Base-by-base conservation (phyloP, 129 eudicot genomes). In the Glebionis coronaria region DNA sequence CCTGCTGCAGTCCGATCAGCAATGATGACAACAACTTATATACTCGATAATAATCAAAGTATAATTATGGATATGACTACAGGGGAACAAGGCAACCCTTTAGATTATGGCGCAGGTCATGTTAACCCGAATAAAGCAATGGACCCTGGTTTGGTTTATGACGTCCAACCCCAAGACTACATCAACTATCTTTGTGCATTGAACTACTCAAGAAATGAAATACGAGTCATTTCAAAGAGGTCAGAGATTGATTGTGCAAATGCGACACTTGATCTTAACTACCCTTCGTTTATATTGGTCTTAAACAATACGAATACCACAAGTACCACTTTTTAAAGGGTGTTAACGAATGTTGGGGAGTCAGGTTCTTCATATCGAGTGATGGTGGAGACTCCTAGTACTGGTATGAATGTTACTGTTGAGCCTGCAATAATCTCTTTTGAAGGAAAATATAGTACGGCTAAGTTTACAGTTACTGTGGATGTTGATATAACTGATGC, bases 1-100 rank as follows among this genome's bases (percentile, higher is more conserved):
- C 84, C 84, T 7, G 78, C 81, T 45, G 81, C 81, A 29, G 65
- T 80, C 21, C 74, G 78, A 9, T 75, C 84, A 2, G 80, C 84
- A n/a, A 75, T 80, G 74, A 75, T 75, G 80, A 80, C 84, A 4
- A 75, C 81, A 0, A 81, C 81, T 1, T 19, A 61, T 70, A 58
- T 51, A 11, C 23, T 65, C 0, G 84, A 75, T 23, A 80, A 80
- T n/a, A 40, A 25, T 8, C 27, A 68, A 3, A 54, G 50, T 16
- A 25, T 11, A 18, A 76, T 68, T 55, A 51, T 68, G 9, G 65
- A 60, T 57, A 68, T 61, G 58, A 69, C 31, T 4, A 25, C 63
- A 8, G 65, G 70, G 46, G 29, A 31, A 21, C 44, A 28, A 25
- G 79, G 61, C 23, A 66, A 52, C 4, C 79, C 68, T 12, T 44